Evolutionary conservation across 2,329 filamentous ascomycete genomes (phyloP).

Genomic region (Aspergillus unguis): DNA sequence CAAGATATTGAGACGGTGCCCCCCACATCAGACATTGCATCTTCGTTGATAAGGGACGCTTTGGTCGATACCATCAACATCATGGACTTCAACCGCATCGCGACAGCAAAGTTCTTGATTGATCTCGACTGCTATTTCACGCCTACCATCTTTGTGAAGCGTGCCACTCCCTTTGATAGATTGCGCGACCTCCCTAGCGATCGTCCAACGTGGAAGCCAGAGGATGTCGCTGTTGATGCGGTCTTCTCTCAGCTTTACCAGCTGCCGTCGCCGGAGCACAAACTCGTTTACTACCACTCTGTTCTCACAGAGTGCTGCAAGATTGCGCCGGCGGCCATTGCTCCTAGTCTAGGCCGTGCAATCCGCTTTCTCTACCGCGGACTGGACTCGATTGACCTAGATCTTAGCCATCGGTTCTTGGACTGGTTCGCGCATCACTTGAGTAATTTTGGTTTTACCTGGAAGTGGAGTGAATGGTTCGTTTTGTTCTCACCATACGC

Average conservation of each 20-base stretch:
- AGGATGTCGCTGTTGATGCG: constrained; percentile 95
- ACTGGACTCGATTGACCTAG: constrained; percentile 77
- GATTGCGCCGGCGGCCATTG: constrained; percentile 92
- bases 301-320: constrained; percentile 95
- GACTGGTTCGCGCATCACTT: constrained; percentile 98
- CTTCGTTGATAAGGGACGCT: constrained; percentile 78
- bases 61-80: constrained; percentile 92
- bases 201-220: constrained; percentile 87
- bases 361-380: constrained; percentile 89
- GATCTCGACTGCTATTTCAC: constrained; percentile 95
- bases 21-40: constrained; percentile 68
- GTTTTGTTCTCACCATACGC: constrained; percentile 21
- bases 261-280: constrained; percentile 82
- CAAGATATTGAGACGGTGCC: constrained; percentile 91
- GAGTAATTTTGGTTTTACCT: constrained; percentile 98
- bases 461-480: constrained; percentile 98
- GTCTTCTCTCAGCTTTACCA: constrained; percentile 94
- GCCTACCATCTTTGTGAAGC: constrained; percentile 84
- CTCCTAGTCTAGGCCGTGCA: constrained; percentile 85
- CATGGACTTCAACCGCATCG: constrained; percentile 86
- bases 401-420: constrained; percentile 80
- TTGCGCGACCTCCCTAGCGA: constrained; percentile 64
- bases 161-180: constrained; percentile 88
- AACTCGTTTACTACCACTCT: constrained; percentile 94
- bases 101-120: constrained; percentile 82